These are phyloP conservation scores for Aspergillus transmontanensis DNA, from an alignment of 2,329 filamentous ascomycete species.

Conservation along the genomic window DNA sequence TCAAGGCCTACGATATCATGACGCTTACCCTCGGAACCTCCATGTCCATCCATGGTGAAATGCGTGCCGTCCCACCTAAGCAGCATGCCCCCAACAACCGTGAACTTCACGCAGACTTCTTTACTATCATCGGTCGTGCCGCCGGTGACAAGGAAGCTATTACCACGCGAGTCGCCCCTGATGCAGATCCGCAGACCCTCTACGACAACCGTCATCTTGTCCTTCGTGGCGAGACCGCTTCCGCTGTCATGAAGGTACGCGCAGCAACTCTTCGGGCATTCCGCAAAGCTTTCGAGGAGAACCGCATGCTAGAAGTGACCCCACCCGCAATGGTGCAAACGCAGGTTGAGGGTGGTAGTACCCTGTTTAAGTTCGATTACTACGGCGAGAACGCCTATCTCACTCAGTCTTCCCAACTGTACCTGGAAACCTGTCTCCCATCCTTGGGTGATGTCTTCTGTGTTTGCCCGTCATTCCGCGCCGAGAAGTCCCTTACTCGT, in stretches of 20 bases:
- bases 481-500: slow-evolving; percentile 92
- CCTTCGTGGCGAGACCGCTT: slow-evolving; percentile 79
- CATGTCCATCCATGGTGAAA: slow-evolving; percentile 79
- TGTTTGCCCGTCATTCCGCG: slow-evolving; percentile 97
- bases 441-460: slow-evolving; percentile 95
- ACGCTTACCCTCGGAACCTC: slow-evolving; percentile 87
- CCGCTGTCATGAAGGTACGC: slow-evolving; percentile 85
- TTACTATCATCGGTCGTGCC: slow-evolving; percentile 74
- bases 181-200: slow-evolving; percentile 71
- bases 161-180: slow-evolving; percentile 75
- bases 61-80: slow-evolving; percentile 77
- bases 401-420: slow-evolving; percentile 95
- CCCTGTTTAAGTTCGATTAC: slow-evolving; percentile 86
- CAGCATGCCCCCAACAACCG: slow-evolving; percentile 79
- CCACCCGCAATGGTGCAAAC: slow-evolving; percentile 93
- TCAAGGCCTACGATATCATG: slow-evolving; percentile 88
- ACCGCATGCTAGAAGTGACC: slow-evolving; percentile 77
- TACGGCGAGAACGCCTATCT: slow-evolving; percentile 90
- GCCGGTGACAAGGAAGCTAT: slow-evolving; percentile 88
- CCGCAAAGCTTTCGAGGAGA: slow-evolving; percentile 74
- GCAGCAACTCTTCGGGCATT: slow-evolving; percentile 81
- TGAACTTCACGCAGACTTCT: slow-evolving; percentile 90
- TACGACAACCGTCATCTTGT: slow-evolving; percentile 83
- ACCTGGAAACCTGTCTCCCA: slow-evolving; percentile 91
- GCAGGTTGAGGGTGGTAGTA: slow-evolving; percentile 89